Percentiles rank a stretch among this genome's conserved stretches.
These are phyloP conservation scores for Pichia sp. DNA, from an alignment of 1,139 yeast genomes.

Conservation along the genomic window DNA sequence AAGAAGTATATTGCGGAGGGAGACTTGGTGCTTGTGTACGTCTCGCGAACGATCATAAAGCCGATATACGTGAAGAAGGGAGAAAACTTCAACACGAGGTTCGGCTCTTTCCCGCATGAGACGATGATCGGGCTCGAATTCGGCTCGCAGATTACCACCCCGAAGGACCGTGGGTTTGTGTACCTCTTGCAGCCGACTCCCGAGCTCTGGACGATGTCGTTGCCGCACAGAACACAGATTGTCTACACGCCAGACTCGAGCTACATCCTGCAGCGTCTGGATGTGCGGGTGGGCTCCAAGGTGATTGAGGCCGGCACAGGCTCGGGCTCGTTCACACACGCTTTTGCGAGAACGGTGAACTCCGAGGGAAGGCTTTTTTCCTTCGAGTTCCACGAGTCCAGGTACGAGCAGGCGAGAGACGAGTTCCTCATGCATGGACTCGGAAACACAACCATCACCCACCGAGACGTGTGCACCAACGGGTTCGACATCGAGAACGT, in stretches of 20 bases:
- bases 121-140: conserved; percentile 75
- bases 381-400: conserved; percentile 85
- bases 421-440: conserved; percentile 78
- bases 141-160: conserved; percentile 83
- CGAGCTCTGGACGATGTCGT: conserved; percentile 89
- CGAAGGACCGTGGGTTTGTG: conserved; percentile 78
- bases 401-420: conserved; percentile 70
- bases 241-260: conserved; percentile 95
- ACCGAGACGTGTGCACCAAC: conserved; percentile 85
- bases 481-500: conserved; percentile 61
- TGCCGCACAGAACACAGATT: conserved; percentile 96
- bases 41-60: conserved; percentile 73
- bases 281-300: conserved; percentile 66
- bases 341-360: conserved; percentile 78
- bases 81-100: conserved; percentile 71
- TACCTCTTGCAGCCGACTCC: conserved; percentile 90
- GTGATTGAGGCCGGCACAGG: conserved; percentile 99
- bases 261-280: conserved; percentile 77
- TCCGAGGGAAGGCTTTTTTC: conserved; percentile 64
- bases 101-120: conserved; percentile 81
- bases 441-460: conserved; percentile 49
- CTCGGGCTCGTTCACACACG: conserved; percentile 91
- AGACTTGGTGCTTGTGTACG: conserved; percentile 80
- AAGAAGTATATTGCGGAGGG: conserved; percentile 69
- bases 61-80: conserved; percentile 63